Evolutionary conservation across 2,329 filamentous ascomycete genomes (phyloP), one percentile per base, ranked within the genome.

Genomic region (Penicillium sp.): DNA sequence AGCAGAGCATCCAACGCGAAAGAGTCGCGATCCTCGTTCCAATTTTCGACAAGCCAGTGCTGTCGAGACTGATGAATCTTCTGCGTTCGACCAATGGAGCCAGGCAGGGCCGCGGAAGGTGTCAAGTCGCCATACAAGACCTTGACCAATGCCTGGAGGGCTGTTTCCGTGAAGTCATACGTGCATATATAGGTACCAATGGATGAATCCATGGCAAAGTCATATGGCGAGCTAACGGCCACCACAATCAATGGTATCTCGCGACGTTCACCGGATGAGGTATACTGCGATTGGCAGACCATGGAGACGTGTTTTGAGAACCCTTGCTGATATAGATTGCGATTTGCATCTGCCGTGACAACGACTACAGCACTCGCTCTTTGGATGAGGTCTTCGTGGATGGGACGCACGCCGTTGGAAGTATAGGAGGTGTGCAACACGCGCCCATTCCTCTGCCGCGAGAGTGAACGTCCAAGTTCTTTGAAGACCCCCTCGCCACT

Each of bases 231-330:
- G 75, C 92, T 96, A 65, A 96, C 93, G 0, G 93, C 90, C 8
- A 97, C 89, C 4, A 97, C 93, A 25, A 97, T 87, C 38, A 97
- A 78, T 1, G 93, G 90, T 75, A 96, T 97, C 73, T 94, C 82
- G 10, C 79, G 77, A 57, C 70, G 69, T 43, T 77, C 74, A 2
- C 76, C 77, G 29, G 72, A 69, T 35, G 70, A 62, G 21, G 73
- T 72, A 44, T 70, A 72, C 43, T 78, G 73, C 9, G 76, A 70
- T 57, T 76, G 78, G 76, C 93, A 97, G 76, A 97, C 93, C 89
- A 96, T 94, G 13, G 93, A 89, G 9, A 97, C 90, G 65, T 97
- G 93, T 72, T 97, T 97, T 2, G 93, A 93, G 71, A 97, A 97
- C 0, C 92, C 92, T 50, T 91, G 87, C 73, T 97, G 93, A 70